phyloP scores from a whole-genome alignment of 345 rosid species.

The Cochlearia excelsa region DNA sequence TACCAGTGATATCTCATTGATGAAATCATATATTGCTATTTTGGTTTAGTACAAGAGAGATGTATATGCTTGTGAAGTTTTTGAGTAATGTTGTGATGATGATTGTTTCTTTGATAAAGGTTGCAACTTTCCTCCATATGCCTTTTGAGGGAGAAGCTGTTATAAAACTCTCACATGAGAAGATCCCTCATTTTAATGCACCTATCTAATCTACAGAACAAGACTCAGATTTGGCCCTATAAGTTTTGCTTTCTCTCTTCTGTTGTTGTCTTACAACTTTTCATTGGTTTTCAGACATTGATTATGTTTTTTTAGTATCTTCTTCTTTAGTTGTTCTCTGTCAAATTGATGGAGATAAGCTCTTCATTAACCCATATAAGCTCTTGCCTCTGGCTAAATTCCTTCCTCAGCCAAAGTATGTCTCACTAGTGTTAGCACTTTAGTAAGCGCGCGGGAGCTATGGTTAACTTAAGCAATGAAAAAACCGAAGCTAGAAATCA shows the following conservation, averaged over 20 bases:
- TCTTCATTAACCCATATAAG: constrained; percentile 72
- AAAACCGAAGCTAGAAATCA: no score
- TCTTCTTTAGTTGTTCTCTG: constrained; percentile 42
- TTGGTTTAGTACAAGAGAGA: no score
- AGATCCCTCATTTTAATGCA: constrained; percentile 84
- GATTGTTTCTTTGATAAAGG: constrained; percentile 65
- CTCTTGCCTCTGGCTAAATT: constrained; percentile 84
- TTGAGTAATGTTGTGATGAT: constrained; percentile 54
- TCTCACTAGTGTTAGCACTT: background rate
- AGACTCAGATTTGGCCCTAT: constrained; percentile 91
- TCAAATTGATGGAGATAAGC: constrained; percentile 94
- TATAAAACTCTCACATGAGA: constrained; percentile 71
- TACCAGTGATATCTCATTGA: no score
- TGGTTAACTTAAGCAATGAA: no score
- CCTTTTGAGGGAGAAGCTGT: constrained; percentile 96
- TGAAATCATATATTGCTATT: no score
- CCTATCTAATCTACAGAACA: constrained; percentile 78
- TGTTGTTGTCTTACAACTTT: constrained; percentile 32
- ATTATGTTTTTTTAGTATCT: no score
- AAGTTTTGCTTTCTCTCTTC: constrained; percentile 24
- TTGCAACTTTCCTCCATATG: constrained; percentile 74
- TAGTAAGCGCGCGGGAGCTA: no score
- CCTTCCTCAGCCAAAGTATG: constrained; percentile 92
- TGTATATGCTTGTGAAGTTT: background rate
- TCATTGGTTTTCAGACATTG: no score